Base-by-base conservation (phyloP, 345 rosid genomes). In the Anacardium occidentale region DNA sequence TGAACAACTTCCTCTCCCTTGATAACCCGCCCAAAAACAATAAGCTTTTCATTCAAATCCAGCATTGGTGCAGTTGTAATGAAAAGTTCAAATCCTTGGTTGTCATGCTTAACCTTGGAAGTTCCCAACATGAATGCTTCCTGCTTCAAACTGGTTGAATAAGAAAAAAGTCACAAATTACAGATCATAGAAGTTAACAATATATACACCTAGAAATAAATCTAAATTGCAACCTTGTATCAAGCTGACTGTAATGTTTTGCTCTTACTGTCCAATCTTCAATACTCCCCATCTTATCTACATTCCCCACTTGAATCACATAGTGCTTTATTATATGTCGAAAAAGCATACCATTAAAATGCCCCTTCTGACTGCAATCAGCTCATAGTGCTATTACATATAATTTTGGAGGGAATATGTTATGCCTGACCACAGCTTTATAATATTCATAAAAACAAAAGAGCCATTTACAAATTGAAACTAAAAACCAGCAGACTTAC, bases 51-150 rank as follows among this genome's bases (percentile, higher is more conserved):
- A 53, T 77, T 90, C 57, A 88, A 68, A 73, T 90, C 88, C 10
- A 83, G 85, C 67, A 83, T 86, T 55, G 84, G 90, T 69, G 89
- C 78, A 42, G 91, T 85, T 65, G 90, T 85, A 26, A 90, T 84
- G 84, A 83, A 87, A 55, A 90, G 79, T 72, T 88, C 87, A 74
- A 90, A 90, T 61, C 72, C 89, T 80, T 74, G 73, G 68, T 64
- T 77, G 68, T 83, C 85, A 62, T 73, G 83, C 66, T 80, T 84
- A 10, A 66, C 81, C 82, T 85, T 85, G 1, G 87, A 79, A 69
- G 87, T 88, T 81, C 87, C 96, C 71, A 90, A 81, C 93, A 90
- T 84, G 74, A 87, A 90, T 6, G 87, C 91, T 62, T 90, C 88
- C 7, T 87, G 87, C 77, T 88, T 83, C 63, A 80, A 72, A 76